Conservation (phyloP, 768 basidiomycete species). For the Mrakia blollopis region DNA sequence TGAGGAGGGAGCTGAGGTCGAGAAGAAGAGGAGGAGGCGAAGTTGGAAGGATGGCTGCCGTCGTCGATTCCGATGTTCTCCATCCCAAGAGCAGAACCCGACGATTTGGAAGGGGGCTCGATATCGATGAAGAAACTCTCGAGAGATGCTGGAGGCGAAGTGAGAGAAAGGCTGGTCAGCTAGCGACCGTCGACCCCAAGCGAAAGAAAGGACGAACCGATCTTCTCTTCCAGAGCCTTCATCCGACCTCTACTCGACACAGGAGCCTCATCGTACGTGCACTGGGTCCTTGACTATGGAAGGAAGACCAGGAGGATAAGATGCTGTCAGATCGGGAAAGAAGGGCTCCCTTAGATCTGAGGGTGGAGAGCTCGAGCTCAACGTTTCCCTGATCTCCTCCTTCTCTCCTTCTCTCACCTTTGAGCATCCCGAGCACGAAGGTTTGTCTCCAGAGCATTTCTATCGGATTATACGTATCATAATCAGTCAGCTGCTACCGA, state of each 20-base stretch:
- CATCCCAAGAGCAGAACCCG: too few relatives aligned
- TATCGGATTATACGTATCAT: too few relatives aligned
- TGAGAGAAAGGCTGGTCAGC: background rate
- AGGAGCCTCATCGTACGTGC: background rate
- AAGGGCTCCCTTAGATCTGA: too few relatives aligned
- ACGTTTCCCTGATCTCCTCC: too few relatives aligned
- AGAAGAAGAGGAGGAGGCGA: too few relatives aligned
- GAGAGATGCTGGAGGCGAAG: background rate
- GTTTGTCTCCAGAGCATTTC: background rate
- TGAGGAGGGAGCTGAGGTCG: background rate
- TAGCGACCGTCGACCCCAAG: too few relatives aligned
- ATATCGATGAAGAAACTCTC: background rate
- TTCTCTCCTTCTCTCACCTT: too few relatives aligned
- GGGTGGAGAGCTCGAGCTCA: background rate
- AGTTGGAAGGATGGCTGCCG: too few relatives aligned
- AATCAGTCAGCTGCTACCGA: too few relatives aligned
- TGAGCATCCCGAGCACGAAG: background rate
- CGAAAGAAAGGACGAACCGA: background rate
- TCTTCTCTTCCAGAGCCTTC: background rate
- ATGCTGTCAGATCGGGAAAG: background rate
- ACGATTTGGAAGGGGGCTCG: too few relatives aligned
- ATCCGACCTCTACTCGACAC: background rate
- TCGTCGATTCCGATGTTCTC: too few relatives aligned
- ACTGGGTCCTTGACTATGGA: background rate
- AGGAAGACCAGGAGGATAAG: too few relatives aligned